Percentiles rank a stretch among this genome's conserved stretches.
Evolutionary conservation across 148 eudicot species (phyloP).

Genomic region (Agrostemma githago): DNA sequence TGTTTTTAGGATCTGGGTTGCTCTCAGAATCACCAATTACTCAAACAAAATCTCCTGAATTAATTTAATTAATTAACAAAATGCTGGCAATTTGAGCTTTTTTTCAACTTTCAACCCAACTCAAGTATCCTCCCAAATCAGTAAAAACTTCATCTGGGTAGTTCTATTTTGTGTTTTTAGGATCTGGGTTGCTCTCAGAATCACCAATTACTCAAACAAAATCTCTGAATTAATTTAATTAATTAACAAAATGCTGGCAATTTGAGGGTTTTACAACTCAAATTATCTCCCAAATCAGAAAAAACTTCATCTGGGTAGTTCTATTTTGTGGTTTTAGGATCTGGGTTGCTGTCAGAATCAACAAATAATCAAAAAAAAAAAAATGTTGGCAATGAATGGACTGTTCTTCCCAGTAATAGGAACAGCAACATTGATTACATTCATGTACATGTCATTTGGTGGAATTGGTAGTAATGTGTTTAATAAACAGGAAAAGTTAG

Average conservation of each 20-base stretch:
- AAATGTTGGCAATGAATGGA: constrained; percentile 57
- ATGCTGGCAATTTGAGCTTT: not conserved
- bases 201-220: not conserved
- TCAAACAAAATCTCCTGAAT: too few relatives aligned
- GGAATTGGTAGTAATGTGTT: constrained; percentile 47
- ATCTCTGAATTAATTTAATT: too few relatives aligned
- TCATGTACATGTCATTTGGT: constrained; percentile 70
- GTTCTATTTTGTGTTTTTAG: constrained; percentile 2
- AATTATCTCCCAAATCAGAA: not conserved
- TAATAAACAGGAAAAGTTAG: constrained; percentile 25
- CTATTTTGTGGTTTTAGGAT: constrained; percentile 1
- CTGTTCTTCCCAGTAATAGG: constrained; percentile 62
- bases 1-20: constrained; percentile 7
- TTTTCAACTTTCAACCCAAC: not conserved
- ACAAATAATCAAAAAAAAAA: not conserved
- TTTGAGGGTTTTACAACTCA: constrained; percentile 7
- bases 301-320: not conserved
- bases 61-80: too few relatives aligned
- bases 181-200: constrained; percentile 1
- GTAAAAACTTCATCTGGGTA: not conserved
- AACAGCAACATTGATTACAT: constrained; percentile 46
- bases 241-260: not conserved
- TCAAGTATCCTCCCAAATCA: constrained; percentile 1
- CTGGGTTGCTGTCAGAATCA: not conserved
- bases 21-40: not conserved